Evolutionary conservation across 352 stramenopile genomes (phyloP).

Genomic region (Phytopythium chamaehyphon): DNA sequence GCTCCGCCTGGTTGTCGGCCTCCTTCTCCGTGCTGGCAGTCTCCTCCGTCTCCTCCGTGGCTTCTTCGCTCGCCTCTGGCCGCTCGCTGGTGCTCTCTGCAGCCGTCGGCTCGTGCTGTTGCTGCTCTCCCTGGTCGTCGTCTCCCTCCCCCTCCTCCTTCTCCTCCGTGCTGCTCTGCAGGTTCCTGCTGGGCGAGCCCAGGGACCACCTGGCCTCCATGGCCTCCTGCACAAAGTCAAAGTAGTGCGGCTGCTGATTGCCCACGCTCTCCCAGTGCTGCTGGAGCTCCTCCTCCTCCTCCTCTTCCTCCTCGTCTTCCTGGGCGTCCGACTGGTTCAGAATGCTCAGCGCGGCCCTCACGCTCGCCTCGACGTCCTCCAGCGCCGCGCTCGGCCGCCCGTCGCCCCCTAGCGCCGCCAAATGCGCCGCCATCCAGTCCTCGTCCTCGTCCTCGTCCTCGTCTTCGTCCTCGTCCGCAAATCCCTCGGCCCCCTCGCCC

Average conservation of each 20-base stretch:
- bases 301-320: conserved; percentile 12
- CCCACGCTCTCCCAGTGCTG: conserved; percentile 3
- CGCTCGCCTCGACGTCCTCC: conserved; percentile 44
- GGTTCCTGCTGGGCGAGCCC: conserved; percentile 2
- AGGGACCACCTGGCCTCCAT: conserved; percentile 31
- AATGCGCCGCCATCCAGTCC: conserved; percentile 26
- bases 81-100: not conserved
- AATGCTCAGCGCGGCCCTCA: conserved; percentile 45
- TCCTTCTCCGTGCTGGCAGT: conserved; percentile 2
- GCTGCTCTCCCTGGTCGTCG: conserved; percentile 8
- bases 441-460: conserved; percentile 28
- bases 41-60: conserved; percentile 3
- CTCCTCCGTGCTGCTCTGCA: not conserved
- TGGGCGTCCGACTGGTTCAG: conserved; percentile 28
- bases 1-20: conserved; percentile 12
- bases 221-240: conserved; percentile 52
- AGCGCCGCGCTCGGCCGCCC: conserved; percentile 7
- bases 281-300: conserved; percentile 14
- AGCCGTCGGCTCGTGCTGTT: conserved; percentile 6
- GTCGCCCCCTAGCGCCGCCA: conserved; percentile 11
- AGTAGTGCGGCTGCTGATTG: conserved; percentile 13
- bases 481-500: not conserved
- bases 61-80: not conserved
- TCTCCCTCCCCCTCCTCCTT: conserved; percentile 9
- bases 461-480: conserved; percentile 10